Conservation (phyloP, 2,329 filamentous ascomycete species). For the Phialocephala sp. region DNA sequence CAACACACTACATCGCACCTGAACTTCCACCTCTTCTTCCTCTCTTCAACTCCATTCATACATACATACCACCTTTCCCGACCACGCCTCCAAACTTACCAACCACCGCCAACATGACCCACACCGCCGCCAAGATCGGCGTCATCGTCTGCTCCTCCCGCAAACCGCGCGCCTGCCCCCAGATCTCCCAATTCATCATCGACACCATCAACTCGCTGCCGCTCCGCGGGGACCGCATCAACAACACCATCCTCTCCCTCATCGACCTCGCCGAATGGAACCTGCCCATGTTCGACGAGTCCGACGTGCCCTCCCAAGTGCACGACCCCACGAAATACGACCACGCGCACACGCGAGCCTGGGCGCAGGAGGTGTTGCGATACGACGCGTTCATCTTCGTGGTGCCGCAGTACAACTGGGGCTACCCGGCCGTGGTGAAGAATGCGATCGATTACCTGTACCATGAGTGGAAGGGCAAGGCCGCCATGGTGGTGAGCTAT, state of each 20-base stretch:
- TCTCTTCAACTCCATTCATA: background rate
- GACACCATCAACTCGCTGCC: constrained; percentile 35
- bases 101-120: background rate
- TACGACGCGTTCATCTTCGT: constrained; percentile 50
- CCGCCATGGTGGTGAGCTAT: constrained; percentile 52
- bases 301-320: constrained; percentile 45
- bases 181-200: constrained; percentile 44
- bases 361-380: constrained; percentile 45
- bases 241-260: constrained; percentile 33
- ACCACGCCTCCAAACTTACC: background rate
- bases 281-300: constrained; percentile 52
- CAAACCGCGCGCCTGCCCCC: constrained; percentile 44
- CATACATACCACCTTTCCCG: no score
- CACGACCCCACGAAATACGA: constrained; percentile 42
- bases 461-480: constrained; percentile 53
- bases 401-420: constrained; percentile 53
- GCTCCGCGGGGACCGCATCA: constrained; percentile 16
- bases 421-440: constrained; percentile 51
- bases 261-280: constrained; percentile 48
- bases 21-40: background rate
- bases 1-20: background rate
- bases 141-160: constrained; percentile 47
- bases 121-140: constrained; percentile 36
- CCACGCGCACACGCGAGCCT: constrained; percentile 45
- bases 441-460: constrained; percentile 55